Evolutionary conservation across 1,139 yeast species (phyloP).

Genomic region (Kodamaea sp.): DNA sequence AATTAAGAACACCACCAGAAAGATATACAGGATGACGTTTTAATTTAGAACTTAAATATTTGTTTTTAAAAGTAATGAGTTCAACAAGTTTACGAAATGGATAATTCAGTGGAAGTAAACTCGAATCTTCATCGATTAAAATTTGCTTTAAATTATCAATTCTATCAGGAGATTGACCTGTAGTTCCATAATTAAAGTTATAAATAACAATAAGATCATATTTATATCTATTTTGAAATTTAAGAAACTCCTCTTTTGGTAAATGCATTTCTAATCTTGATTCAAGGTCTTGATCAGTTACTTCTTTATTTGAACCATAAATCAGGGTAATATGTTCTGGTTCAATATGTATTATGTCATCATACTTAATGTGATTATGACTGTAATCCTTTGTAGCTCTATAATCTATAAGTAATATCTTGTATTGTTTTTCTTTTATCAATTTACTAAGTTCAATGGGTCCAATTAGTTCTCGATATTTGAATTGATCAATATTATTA

Average conservation of each 20-base stretch:
- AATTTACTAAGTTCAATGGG: conserved; percentile 23
- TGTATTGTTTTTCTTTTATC: conserved; percentile 7
- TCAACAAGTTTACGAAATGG: conserved; percentile 54
- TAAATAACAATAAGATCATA: conserved; percentile 65
- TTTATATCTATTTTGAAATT: conserved; percentile 49
- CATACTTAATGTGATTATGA: conserved; percentile 54
- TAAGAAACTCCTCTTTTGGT: conserved; percentile 48
- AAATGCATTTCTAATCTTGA: conserved; percentile 51
- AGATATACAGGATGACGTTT: conserved; percentile 34
- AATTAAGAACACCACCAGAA: conserved; percentile 41
- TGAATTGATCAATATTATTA: conserved; percentile 9
- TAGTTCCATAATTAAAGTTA: conserved; percentile 39
- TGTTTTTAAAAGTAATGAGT: conserved; percentile 41
- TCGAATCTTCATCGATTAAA: conserved; percentile 17
- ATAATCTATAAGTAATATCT: conserved; percentile 58
- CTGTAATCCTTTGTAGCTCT: conserved; percentile 58
- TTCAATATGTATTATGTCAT: conserved; percentile 64
- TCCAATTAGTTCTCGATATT: conserved; percentile 24
- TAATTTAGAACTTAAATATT: conserved; percentile 34
- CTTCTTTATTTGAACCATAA: conserved; percentile 22
- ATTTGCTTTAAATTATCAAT: conserved; percentile 22
- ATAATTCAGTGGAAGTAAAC: conserved; percentile 22
- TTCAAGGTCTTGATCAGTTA: conserved; percentile 60
- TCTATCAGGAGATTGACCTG: conserved; percentile 22
- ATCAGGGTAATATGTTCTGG: conserved; percentile 46